These are phyloP conservation scores for Thielaviopsis punctulata DNA, from an alignment of 2,329 filamentous ascomycete species.

Conservation along the genomic window DNA sequence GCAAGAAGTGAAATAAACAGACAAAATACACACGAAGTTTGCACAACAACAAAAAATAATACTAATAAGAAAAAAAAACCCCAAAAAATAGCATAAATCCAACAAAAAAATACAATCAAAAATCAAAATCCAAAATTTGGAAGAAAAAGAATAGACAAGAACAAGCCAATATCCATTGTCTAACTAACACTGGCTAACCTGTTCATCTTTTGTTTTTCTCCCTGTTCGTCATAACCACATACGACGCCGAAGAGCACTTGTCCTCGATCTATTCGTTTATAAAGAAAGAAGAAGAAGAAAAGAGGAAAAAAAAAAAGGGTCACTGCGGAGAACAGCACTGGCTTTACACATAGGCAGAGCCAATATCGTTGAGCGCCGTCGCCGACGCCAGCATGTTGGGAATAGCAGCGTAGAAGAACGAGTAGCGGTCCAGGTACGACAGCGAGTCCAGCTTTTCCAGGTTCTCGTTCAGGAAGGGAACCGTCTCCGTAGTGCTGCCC, in stretches of 20 bases:
- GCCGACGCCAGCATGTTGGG: constrained; percentile 25
- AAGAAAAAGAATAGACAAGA: background rate
- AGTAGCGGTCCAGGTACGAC: constrained; percentile 35
- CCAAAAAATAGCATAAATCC: background rate
- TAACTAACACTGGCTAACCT: background rate
- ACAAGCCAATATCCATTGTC: background rate
- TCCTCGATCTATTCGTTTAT: background rate
- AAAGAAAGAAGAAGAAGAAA: constrained; percentile 12
- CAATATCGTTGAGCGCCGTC: constrained; percentile 27
- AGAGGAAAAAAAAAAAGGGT: background rate
- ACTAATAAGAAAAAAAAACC: constrained; percentile 2
- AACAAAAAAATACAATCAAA: background rate
- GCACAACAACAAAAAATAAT: constrained; percentile 17
- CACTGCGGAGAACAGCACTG: background rate
- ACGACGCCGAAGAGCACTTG: background rate
- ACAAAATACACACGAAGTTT: constrained; percentile 18
- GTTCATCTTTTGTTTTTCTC: background rate
- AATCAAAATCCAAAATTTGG: background rate
- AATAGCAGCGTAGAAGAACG: constrained; percentile 33
- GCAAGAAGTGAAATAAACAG: background rate
- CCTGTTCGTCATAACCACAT: background rate
- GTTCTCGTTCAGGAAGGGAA: constrained; percentile 31
- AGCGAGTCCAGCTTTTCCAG: constrained; percentile 31
- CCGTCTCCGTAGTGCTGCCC: constrained; percentile 26
- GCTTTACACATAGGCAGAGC: constrained; percentile 29